Evolutionary conservation across 2,329 filamentous ascomycete species (phyloP), one percentile per base, ranked within the genome.

Genomic region (Calonectria crousiana): DNA sequence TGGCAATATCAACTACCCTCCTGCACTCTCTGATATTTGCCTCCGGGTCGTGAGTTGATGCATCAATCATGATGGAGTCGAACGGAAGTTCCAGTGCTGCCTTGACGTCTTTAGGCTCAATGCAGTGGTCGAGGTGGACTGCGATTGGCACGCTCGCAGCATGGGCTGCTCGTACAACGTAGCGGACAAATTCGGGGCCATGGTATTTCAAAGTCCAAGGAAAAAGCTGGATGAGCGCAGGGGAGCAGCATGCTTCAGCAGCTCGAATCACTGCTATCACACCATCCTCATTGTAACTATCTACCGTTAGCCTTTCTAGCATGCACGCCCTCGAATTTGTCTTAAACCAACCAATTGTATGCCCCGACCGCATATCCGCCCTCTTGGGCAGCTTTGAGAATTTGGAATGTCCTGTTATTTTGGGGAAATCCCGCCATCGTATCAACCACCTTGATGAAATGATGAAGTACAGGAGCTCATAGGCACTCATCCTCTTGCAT

Each of bases 41-140:
- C 71, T 87, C 90, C 74, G 90, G 91, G 73, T 92, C 90, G 78
- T 91, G 90, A 77, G 92, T 90, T 56, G 87, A 90, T 89, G 93
- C 93, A 81, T 93, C 92, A 1, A 93, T 89, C 91, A 93, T 93
- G 78, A 93, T 92, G 30, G 87, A 89, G 79, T 93, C 91, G 75
- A 93, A 92, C 0, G 86, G 86, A 44, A 89, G 80, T 30, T 80
- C 74, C 36, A 81, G 78, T 18, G 81, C 81, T 6, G 76, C 68
- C 41, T 81, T 78, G 23, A 82, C 76, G 34, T 83, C 81, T 36
- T 77, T 76, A 1, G 64, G 70, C 58, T 80, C 78, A n/a, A 82
- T 89, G n/a, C 89, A 90, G 81, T 92, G 90, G 83, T 92, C 90
- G 79, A 92, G 87, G 82, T 91, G 90, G 6, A 92, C 84, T 3